A percentile compares a stretch with the other conserved stretches of the same genome.
phyloP scores from a whole-genome alignment of 495 filamentous ascomycete genomes.

The Hypoxylon fuscum region DNA sequence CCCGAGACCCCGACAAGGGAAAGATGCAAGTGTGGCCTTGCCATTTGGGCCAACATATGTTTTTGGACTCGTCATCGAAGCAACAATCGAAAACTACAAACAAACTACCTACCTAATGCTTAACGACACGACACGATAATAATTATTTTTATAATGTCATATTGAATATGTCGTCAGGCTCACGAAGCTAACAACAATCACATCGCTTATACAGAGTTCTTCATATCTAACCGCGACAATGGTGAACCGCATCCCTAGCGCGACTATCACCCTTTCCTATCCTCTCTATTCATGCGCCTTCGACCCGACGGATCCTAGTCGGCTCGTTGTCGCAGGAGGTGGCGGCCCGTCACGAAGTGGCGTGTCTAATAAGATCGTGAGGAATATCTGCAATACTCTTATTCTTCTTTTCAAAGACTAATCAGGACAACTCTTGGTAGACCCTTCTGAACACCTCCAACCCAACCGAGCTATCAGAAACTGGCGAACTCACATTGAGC shows the following conservation, averaged over 20 bases:
- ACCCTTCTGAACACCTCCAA: slow-evolving; percentile 74
- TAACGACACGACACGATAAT: no score
- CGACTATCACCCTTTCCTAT: slow-evolving; percentile 79
- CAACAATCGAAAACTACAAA: no score
- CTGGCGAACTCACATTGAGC: slow-evolving; percentile 81
- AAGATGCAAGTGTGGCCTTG: slow-evolving; percentile 27
- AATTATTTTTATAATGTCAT: slow-evolving; percentile 11
- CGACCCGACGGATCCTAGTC: slow-evolving; percentile 77
- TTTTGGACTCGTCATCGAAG: slow-evolving; percentile 10
- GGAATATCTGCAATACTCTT: slow-evolving; percentile 9
- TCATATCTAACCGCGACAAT: slow-evolving; percentile 32
- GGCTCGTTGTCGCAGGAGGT: slow-evolving; percentile 87
- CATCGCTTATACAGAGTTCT: slow-evolving; percentile 6
- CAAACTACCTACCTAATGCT: no score
- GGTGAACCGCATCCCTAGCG: slow-evolving; percentile 40
- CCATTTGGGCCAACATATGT: slow-evolving; percentile 20
- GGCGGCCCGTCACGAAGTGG: slow-evolving; percentile 87
- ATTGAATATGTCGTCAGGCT: slow-evolving; percentile 21
- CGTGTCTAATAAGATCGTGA: slow-evolving; percentile 88
- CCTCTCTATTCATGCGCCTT: slow-evolving; percentile 93
- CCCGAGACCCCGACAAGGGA: slow-evolving; percentile 12
- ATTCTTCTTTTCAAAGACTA: slow-evolving; percentile 22
- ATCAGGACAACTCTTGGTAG: slow-evolving; percentile 52
- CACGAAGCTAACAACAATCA: slow-evolving; percentile 13
- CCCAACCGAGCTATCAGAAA: slow-evolving; percentile 65